phyloP scores from a whole-genome alignment of 805 yeast species.

The Nakazawaea anatomiae region DNA sequence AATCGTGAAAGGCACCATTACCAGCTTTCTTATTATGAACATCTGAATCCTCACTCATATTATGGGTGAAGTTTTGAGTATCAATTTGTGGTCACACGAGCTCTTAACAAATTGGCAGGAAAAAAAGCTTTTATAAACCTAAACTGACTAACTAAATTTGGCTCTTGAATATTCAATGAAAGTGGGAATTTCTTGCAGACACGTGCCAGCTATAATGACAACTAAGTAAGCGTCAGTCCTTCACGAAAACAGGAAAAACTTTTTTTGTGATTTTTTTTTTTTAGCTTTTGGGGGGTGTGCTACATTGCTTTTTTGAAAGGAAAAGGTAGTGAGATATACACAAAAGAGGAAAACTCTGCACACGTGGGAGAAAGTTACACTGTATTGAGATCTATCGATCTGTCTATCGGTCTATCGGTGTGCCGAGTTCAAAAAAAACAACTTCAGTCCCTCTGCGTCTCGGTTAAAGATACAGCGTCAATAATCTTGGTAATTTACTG shows the following conservation, averaged over 20 bases:
- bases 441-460: too few relatives aligned
- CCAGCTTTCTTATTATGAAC: slow-evolving; percentile 29
- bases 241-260: background rate
- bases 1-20: slow-evolving; percentile 54
- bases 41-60: background rate
- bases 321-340: too few relatives aligned
- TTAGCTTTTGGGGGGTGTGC: background rate
- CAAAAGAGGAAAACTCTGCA: too few relatives aligned
- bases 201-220: background rate
- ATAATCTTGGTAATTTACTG: too few relatives aligned
- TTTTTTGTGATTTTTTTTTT: too few relatives aligned
- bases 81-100: slow-evolving; percentile 4
- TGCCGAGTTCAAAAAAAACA: too few relatives aligned
- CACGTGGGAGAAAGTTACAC: too few relatives aligned
- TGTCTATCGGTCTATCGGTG: too few relatives aligned
- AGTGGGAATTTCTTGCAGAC: background rate
- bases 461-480: too few relatives aligned
- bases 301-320: too few relatives aligned
- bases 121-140: background rate
- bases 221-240: background rate
- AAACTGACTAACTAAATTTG: background rate
- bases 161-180: background rate
- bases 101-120: background rate
- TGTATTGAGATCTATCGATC: too few relatives aligned
- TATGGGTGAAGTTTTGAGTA: background rate